Conservation (phyloP, 1,139 yeast genomes). For the Yamadazyma aaseri region DNA sequence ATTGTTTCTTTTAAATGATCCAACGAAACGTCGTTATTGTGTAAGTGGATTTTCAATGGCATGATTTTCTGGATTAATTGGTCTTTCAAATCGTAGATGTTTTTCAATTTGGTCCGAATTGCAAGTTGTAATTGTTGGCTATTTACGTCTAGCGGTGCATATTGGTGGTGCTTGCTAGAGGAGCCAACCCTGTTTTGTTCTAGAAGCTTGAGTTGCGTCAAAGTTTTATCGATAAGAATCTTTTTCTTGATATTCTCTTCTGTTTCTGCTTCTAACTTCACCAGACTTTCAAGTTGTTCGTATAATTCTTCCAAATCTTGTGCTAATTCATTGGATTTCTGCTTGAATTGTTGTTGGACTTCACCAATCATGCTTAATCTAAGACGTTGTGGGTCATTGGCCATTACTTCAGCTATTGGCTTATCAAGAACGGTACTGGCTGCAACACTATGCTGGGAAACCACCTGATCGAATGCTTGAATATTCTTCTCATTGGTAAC, state of each 20-base stretch:
- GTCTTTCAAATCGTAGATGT: conserved; percentile 19
- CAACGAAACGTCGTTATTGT: conserved; percentile 15
- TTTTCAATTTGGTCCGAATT: conserved; percentile 20
- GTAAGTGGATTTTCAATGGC: conserved; percentile 25
- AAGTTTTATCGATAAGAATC: conserved; percentile 12
- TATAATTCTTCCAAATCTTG: background rate
- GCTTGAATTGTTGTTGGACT: background rate
- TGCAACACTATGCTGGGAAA: background rate
- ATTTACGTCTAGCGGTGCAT: conserved; percentile 24
- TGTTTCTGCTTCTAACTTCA: background rate
- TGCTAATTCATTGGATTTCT: background rate
- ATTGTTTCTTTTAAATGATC: conserved; percentile 23
- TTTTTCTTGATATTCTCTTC: conserved; percentile 7
- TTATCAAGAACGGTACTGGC: no score
- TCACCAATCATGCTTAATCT: background rate
- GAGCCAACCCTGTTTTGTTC: conserved; percentile 1
- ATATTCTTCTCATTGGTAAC: background rate
- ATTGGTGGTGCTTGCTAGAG: no score
- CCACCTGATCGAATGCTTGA: background rate
- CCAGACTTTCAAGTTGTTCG: conserved; percentile 2
- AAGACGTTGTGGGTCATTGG: background rate
- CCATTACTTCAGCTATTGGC: background rate
- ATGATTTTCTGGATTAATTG: conserved; percentile 21
- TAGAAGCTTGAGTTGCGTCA: conserved; percentile 9
- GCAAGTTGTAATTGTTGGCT: conserved; percentile 18